phyloP scores from a whole-genome alignment of 2,329 filamentous ascomycete genomes.

The Neocucurbitaria cava region DNA sequence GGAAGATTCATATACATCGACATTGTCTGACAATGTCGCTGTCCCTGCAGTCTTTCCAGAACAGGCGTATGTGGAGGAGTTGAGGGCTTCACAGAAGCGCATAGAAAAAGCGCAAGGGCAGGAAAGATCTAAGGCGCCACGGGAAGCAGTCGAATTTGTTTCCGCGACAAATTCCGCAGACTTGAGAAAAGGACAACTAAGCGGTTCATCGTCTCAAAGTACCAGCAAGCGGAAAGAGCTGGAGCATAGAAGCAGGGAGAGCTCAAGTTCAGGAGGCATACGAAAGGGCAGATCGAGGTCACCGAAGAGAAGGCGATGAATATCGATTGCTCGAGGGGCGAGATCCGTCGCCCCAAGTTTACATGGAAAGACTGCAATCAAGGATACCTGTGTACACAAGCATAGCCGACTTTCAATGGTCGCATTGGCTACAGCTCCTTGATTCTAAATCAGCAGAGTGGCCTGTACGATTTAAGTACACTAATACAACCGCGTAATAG shows the following conservation, averaged over 20 bases:
- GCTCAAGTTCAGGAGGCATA: conserved; percentile 21
- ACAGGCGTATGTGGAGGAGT: conserved; percentile 54
- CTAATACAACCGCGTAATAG: no score
- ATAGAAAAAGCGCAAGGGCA: conserved; percentile 43
- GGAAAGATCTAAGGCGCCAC: conserved; percentile 33
- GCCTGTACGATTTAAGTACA: no score
- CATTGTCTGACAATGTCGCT: conserved; percentile 51
- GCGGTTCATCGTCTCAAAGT: conserved; percentile 14
- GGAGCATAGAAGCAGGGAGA: conserved; percentile 37
- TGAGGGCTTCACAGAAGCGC: conserved; percentile 51
- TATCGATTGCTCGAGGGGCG: conserved; percentile 22
- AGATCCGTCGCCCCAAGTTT: not conserved
- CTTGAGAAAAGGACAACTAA: conserved; percentile 16
- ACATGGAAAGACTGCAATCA: not conserved
- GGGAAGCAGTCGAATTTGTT: conserved; percentile 45
- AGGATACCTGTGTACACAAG: no score
- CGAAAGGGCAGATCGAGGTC: conserved; percentile 36
- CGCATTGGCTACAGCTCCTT: no score
- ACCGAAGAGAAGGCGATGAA: conserved; percentile 38
- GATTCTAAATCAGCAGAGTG: no score
- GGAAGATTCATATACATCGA: conserved; percentile 70
- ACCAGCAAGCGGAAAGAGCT: conserved; percentile 39
- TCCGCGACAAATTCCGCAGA: conserved; percentile 32
- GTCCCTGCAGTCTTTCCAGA: conserved; percentile 51
- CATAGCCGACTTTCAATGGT: no score